Evolutionary conservation across 257 asterid species (phyloP).

Genomic region (Craterostigma plantagineum): DNA sequence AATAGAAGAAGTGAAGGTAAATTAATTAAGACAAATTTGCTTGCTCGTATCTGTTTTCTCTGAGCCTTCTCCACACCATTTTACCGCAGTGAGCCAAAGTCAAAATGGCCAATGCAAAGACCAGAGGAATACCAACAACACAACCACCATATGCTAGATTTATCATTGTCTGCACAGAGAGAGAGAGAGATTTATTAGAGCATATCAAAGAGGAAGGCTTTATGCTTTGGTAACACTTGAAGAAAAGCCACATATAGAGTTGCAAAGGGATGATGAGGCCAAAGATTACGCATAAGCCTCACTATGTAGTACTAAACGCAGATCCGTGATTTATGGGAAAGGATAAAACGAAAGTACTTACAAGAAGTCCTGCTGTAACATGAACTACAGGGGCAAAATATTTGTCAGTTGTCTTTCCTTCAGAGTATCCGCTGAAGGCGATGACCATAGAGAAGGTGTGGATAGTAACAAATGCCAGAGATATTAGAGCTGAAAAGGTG

Average conservation of each 20-base stretch:
- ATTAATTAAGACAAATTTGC: too few relatives aligned
- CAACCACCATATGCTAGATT: slow-evolving; percentile 84
- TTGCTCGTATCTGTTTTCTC: slow-evolving; percentile 24
- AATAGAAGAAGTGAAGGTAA: too few relatives aligned
- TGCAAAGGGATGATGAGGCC: not conserved
- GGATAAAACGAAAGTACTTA: slow-evolving; percentile 20
- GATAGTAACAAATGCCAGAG: slow-evolving; percentile 85
- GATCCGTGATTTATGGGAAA: not conserved
- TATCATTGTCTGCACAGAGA: slow-evolving; percentile 43
- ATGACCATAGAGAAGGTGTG: slow-evolving; percentile 96
- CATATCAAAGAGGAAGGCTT: not conserved
- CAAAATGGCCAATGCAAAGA: slow-evolving; percentile 31
- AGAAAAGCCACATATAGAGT: slow-evolving; percentile 4
- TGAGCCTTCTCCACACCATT: slow-evolving; percentile 49
- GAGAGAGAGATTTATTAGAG: slow-evolving; percentile 5
- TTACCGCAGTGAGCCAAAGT: slow-evolving; percentile 55
- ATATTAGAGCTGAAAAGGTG: slow-evolving; percentile 48
- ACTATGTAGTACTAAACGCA: not conserved
- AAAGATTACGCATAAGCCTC: too few relatives aligned
- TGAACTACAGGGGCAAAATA: slow-evolving; percentile 64
- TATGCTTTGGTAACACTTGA: not conserved
- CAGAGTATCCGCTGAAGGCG: slow-evolving; percentile 75
- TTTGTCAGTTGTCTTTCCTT: slow-evolving; percentile 52
- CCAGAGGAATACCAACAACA: slow-evolving; percentile 62
- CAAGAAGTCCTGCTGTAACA: slow-evolving; percentile 69